A percentile compares a stretch with the other conserved stretches of the same genome.
phyloP scores from a whole-genome alignment of 495 filamentous ascomycete genomes.

The Penicillium lagena region DNA sequence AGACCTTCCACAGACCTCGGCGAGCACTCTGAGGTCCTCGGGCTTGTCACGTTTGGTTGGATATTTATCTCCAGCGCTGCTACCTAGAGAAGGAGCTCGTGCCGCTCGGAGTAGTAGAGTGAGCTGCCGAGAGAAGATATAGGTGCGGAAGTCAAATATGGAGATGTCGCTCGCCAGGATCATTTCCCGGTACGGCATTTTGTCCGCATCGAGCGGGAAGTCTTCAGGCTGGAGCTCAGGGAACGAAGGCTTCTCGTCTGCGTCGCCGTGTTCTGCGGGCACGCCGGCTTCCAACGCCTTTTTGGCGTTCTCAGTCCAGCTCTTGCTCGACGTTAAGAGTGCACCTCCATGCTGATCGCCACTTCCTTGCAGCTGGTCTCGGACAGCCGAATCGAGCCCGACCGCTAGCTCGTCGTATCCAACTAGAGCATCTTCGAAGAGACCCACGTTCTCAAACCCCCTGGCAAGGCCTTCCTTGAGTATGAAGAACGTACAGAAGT shows the following conservation, averaged over 20 bases:
- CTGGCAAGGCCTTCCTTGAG: slow-evolving; percentile 90
- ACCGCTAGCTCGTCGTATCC: slow-evolving; percentile 89
- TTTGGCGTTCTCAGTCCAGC: slow-evolving; percentile 55
- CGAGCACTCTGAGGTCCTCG: slow-evolving; percentile 69
- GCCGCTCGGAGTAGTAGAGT: slow-evolving; percentile 76
- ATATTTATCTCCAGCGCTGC: slow-evolving; percentile 7
- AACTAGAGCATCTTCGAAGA: slow-evolving; percentile 90
- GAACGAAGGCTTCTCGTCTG: slow-evolving; percentile 10
- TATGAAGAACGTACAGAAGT: slow-evolving; percentile 98
- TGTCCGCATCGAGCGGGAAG: slow-evolving; percentile 60
- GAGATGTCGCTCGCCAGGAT: slow-evolving; percentile 96
- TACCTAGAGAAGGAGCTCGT: slow-evolving; percentile 44
- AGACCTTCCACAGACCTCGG: slow-evolving; percentile 73
- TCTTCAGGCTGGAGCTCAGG: slow-evolving; percentile 27
- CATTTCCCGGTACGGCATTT: slow-evolving; percentile 83
- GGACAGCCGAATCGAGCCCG: slow-evolving; percentile 73
- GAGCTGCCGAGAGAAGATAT: slow-evolving; percentile 88
- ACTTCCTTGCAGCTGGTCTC: slow-evolving; percentile 57
- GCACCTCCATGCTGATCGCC: slow-evolving; percentile 56
- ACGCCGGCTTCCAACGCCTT: slow-evolving; percentile 28
- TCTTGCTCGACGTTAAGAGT: slow-evolving; percentile 63
- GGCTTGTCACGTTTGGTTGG: slow-evolving; percentile 29
- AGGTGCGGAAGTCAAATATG: slow-evolving; percentile 93
- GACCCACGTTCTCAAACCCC: slow-evolving; percentile 91
- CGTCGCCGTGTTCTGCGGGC: slow-evolving; percentile 6